phyloP scores from a whole-genome alignment of 768 basidiomycete genomes.

The Glaciozyma antarctica region DNA sequence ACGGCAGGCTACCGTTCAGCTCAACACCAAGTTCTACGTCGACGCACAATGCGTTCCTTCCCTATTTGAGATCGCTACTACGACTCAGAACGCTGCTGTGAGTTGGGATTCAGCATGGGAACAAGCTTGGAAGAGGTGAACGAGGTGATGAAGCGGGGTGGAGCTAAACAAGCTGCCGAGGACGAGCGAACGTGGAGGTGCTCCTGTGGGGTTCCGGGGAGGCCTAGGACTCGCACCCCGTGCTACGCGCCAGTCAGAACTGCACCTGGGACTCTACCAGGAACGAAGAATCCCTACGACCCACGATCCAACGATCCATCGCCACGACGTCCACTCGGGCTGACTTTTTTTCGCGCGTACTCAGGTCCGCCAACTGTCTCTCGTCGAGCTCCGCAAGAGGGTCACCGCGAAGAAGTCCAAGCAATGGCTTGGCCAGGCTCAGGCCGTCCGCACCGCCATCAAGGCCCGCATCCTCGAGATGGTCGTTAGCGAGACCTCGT shows the following conservation, averaged over 20 bases:
- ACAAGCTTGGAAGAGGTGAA: background rate
- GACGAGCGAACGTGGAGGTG: background rate
- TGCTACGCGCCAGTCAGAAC: too few relatives aligned
- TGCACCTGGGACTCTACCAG: background rate
- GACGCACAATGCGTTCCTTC: conserved; percentile 81
- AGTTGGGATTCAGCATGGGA: conserved; percentile 39
- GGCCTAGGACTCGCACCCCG: too few relatives aligned
- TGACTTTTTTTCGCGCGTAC: background rate
- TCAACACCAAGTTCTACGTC: conserved; percentile 91
- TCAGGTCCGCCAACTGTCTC: conserved; percentile 91
- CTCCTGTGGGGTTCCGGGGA: too few relatives aligned
- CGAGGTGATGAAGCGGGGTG: background rate
- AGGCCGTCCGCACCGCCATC: conserved; percentile 65
- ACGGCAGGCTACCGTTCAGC: conserved; percentile 73
- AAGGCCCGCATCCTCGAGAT: conserved; percentile 72
- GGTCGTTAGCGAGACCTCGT: conserved; percentile 70
- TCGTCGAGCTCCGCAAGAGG: conserved; percentile 92
- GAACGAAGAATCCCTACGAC: background rate
- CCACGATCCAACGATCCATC: too few relatives aligned
- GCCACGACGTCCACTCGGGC: background rate
- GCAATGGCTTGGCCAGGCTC: conserved; percentile 66
- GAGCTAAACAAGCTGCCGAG: background rate
- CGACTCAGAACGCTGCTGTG: conserved; percentile 72
- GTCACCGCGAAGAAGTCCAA: conserved; percentile 66
- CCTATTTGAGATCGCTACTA: conserved; percentile 74